phyloP scores from a whole-genome alignment of 225 moss, liverwort and hornwort species.

The Bryum argenteum region DNA sequence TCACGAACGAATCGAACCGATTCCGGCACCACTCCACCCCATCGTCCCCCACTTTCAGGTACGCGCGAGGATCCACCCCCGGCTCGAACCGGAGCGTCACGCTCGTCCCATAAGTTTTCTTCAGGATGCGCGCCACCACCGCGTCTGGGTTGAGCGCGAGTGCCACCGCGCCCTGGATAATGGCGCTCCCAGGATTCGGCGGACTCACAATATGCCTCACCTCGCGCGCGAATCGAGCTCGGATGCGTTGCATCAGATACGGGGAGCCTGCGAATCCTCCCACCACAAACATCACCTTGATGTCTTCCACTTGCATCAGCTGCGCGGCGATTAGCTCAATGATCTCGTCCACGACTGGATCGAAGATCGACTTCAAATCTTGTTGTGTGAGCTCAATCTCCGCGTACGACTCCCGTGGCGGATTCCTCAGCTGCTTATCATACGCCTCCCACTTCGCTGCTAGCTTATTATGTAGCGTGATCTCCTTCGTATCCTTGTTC shows the following conservation, averaged over 20 bases:
- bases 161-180: conserved; percentile 49
- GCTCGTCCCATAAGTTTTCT: conserved; percentile 45
- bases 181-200: conserved; percentile 51
- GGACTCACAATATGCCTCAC: conserved; percentile 40
- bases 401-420: background rate
- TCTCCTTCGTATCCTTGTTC: conserved; percentile 6
- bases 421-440: conserved; percentile 19
- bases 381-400: background rate
- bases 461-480: conserved; percentile 24
- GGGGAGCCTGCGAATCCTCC: conserved; percentile 54
- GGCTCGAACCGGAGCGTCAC: conserved; percentile 17
- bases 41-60: conserved; percentile 12
- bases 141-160: conserved; percentile 35
- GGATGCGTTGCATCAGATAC: conserved; percentile 46
- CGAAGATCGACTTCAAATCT: conserved; percentile 44
- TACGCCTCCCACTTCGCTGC: conserved; percentile 42
- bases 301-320: conserved; percentile 32
- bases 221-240: conserved; percentile 25
- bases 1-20: conserved; percentile 37
- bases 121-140: conserved; percentile 39
- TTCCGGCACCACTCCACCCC: conserved; percentile 29
- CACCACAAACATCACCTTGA: conserved; percentile 58
- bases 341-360: conserved; percentile 52
- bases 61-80: conserved; percentile 32
- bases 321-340: conserved; percentile 40